phyloP scores from a whole-genome alignment of 1,139 yeast genomes.

The Hyphopichia khmerensis region DNA sequence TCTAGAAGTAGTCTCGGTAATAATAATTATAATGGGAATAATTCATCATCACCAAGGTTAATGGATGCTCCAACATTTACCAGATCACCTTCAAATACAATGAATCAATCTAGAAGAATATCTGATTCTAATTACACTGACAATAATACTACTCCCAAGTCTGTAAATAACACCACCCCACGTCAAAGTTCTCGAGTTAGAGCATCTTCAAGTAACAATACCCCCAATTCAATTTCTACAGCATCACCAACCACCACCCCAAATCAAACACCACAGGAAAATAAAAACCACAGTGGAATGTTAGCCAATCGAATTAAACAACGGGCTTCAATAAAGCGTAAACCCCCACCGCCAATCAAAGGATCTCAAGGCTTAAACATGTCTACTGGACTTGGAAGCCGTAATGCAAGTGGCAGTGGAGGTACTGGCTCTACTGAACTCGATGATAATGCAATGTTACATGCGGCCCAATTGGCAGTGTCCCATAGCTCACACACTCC shows the following conservation, averaged over 20 bases:
- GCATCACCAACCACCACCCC: neutral
- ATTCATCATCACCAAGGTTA: conserved; percentile 21
- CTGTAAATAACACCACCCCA: neutral
- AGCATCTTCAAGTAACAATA: neutral
- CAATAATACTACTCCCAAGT: conserved; percentile 1
- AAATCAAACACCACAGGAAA: conserved; percentile 1
- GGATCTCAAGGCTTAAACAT: conserved; percentile 20
- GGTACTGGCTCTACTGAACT: no score
- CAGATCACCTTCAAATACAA: conserved; percentile 2
- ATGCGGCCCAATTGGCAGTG: conserved; percentile 50
- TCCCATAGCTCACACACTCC: conserved; percentile 29
- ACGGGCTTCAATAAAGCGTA: conserved; percentile 22
- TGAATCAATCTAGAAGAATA: neutral
- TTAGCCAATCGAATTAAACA: conserved; percentile 10
- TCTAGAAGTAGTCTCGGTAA: conserved; percentile 15
- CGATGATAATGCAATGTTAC: conserved; percentile 29
- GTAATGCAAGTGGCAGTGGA: conserved; percentile 2
- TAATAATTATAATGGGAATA: conserved; percentile 16
- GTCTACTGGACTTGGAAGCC: conserved; percentile 34
- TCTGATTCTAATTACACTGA: neutral
- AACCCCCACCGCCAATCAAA: conserved; percentile 36
- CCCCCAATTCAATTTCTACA: neutral
- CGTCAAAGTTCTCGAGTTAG: neutral
- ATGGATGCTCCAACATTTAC: conserved; percentile 23
- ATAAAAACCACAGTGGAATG: conserved; percentile 6